phyloP scores from a whole-genome alignment of 306 rosid species.

The Vigna reflexopilosa region DNA sequence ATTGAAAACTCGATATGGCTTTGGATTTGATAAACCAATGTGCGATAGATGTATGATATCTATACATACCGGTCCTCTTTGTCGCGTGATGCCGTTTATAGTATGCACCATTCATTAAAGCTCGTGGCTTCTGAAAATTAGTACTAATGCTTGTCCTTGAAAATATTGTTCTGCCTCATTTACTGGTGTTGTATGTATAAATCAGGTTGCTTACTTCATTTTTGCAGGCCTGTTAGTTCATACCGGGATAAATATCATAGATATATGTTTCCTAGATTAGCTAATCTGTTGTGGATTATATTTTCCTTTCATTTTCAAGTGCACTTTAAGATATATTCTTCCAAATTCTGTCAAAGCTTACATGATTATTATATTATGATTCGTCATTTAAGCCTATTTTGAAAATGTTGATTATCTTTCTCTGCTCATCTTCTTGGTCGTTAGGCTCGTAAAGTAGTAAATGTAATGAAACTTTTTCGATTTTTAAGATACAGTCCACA shows the following conservation, averaged over 20 bases:
- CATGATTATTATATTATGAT: background rate
- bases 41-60: slow-evolving; percentile 71
- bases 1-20: slow-evolving; percentile 46
- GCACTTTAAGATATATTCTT: background rate
- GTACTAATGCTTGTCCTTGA: slow-evolving; percentile 49
- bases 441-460: background rate
- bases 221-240: slow-evolving; percentile 43
- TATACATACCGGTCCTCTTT: slow-evolving; percentile 52
- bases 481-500: background rate
- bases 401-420: background rate
- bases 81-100: slow-evolving; percentile 60
- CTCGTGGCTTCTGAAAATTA: slow-evolving; percentile 51
- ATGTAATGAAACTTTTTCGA: background rate
- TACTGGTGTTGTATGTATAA: slow-evolving; percentile 47
- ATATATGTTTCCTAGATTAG: slow-evolving; percentile 44
- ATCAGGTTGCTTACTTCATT: slow-evolving; percentile 49
- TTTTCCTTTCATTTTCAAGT: slow-evolving; percentile 31
- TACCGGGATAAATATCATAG: slow-evolving; percentile 47
- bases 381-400: background rate
- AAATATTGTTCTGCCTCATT: slow-evolving; percentile 39
- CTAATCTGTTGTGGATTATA: slow-evolving; percentile 33
- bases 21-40: slow-evolving; percentile 44
- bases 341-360: slow-evolving; percentile 6
- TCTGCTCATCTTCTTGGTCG: background rate
- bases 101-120: slow-evolving; percentile 64